These are phyloP conservation scores for Trichoderma gamsii DNA, from an alignment of 495 filamentous ascomycete genomes.

Conservation along the genomic window DNA sequence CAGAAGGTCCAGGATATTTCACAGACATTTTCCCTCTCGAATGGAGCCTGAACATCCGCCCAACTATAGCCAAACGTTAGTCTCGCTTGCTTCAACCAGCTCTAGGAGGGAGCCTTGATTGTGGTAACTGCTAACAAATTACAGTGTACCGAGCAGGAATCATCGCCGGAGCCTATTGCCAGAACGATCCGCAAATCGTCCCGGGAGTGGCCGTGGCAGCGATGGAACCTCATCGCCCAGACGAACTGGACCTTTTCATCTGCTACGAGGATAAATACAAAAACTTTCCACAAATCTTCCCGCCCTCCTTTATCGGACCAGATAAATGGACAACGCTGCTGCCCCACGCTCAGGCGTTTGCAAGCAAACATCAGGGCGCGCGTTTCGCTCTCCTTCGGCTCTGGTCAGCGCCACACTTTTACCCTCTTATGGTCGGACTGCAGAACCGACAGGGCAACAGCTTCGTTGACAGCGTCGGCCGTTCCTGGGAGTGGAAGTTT, in stretches of 20 bases:
- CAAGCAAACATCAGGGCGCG: conserved; percentile 21
- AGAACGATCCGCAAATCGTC: conserved; percentile 23
- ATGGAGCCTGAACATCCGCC: conserved; percentile 34
- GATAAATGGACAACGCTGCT: conserved; percentile 29
- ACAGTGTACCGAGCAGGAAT: conserved; percentile 42
- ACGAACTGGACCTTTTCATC: conserved; percentile 38
- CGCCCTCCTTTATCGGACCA: conserved; percentile 24
- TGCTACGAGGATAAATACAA: conserved; percentile 26
- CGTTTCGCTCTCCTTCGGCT: conserved; percentile 42
- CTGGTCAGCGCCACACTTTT: conserved; percentile 48
- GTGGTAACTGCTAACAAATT: neutral
- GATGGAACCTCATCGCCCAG: conserved; percentile 32
- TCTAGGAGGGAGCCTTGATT: neutral
- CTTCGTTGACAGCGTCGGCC: conserved; percentile 36
- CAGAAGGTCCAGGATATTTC: conserved; percentile 19
- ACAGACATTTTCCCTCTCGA: conserved; percentile 29
- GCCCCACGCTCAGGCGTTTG: conserved; percentile 26
- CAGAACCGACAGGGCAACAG: conserved; percentile 26
- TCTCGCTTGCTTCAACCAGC: neutral
- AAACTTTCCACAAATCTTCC: conserved; percentile 13
- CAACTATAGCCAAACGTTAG: conserved; percentile 37
- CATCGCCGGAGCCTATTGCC: conserved; percentile 26
- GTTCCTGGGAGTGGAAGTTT: conserved; percentile 45
- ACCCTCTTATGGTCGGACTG: conserved; percentile 40
- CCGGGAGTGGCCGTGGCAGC: conserved; percentile 34